Evolutionary conservation across 2,329 filamentous ascomycete genomes (phyloP).

Genomic region (Alternaria postmessia): DNA sequence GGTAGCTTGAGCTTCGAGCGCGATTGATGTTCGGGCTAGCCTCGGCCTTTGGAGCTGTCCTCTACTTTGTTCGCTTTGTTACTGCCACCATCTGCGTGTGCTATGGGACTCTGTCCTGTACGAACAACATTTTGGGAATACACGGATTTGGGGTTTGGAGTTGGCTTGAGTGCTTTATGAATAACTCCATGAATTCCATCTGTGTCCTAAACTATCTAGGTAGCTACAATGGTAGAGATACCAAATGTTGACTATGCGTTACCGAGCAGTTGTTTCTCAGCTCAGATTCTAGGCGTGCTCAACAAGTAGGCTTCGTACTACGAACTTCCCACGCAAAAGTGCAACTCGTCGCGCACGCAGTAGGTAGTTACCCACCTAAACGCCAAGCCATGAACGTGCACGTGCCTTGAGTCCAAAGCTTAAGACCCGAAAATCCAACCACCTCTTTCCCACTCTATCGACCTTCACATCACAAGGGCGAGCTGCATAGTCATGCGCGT

Average conservation of each 20-base stretch:
- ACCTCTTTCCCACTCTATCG: conserved; percentile 8
- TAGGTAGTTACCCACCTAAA: background rate
- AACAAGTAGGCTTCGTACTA: no score
- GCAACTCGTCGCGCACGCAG: background rate
- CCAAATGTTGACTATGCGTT: background rate
- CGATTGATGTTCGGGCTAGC: conserved; percentile 27
- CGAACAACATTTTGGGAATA: no score
- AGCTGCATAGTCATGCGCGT: conserved; percentile 18
- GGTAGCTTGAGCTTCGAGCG: conserved; percentile 20
- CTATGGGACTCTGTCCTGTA: no score
- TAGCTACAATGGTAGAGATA: background rate
- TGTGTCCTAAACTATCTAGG: no score
- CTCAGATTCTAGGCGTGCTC: background rate
- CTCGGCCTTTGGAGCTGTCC: conserved; percentile 9
- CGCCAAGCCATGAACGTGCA: conserved; percentile 26
- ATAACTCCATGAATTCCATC: no score
- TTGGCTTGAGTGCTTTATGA: no score
- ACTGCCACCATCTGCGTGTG: no score
- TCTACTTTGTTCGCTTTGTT: background rate
- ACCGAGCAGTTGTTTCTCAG: background rate
- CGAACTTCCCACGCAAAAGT: background rate
- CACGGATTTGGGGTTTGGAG: no score
- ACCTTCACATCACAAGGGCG: conserved; percentile 14
- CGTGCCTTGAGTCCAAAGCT: conserved; percentile 23
- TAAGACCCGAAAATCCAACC: conserved; percentile 10